Evolutionary conservation across 2,329 filamentous ascomycete species (phyloP).

Genomic region (Clonostachys byssicola): DNA sequence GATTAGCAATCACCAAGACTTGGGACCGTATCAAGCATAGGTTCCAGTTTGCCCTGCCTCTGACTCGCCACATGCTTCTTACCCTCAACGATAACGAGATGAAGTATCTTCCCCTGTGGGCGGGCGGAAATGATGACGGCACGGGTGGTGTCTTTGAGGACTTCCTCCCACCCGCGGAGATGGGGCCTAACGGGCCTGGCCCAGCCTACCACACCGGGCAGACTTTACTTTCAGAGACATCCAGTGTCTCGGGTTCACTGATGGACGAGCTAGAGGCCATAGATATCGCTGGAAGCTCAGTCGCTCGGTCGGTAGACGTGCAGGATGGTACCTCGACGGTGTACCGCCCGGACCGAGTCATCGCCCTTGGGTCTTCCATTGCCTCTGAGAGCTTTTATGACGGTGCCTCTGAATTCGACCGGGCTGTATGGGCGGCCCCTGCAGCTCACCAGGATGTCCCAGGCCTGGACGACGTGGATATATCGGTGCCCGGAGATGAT

Average conservation of each 20-base stretch:
- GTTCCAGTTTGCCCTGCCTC: slow-evolving; percentile 10
- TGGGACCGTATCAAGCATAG: neutral
- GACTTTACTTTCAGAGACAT: slow-evolving; percentile 25
- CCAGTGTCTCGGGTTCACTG: slow-evolving; percentile 26
- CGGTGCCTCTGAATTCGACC: slow-evolving; percentile 21
- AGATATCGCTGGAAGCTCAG: slow-evolving; percentile 23
- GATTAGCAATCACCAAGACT: neutral
- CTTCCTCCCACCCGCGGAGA: slow-evolving; percentile 31
- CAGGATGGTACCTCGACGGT: slow-evolving; percentile 34
- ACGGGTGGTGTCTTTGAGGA: slow-evolving; percentile 44
- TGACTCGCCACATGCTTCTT: slow-evolving; percentile 42
- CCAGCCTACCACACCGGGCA: slow-evolving; percentile 40
- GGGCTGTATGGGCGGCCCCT: slow-evolving; percentile 22
- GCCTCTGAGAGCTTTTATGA: slow-evolving; percentile 27
- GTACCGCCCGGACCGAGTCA: slow-evolving; percentile 19
- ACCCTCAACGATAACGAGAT: slow-evolving; percentile 52
- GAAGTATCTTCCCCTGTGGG: slow-evolving; percentile 62
- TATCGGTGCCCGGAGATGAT: too few species aligned
- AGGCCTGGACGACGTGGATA: too few species aligned
- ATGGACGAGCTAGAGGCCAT: slow-evolving; percentile 26
- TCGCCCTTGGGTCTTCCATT: slow-evolving; percentile 24
- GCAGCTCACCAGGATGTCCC: too few species aligned
- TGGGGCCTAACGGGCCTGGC: slow-evolving; percentile 40
- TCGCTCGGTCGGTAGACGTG: slow-evolving; percentile 26
- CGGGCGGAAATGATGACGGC: slow-evolving; percentile 49